Base-by-base conservation (phyloP, 371 early-diverging fungal species). In the Actinomortierella wolfii region DNA sequence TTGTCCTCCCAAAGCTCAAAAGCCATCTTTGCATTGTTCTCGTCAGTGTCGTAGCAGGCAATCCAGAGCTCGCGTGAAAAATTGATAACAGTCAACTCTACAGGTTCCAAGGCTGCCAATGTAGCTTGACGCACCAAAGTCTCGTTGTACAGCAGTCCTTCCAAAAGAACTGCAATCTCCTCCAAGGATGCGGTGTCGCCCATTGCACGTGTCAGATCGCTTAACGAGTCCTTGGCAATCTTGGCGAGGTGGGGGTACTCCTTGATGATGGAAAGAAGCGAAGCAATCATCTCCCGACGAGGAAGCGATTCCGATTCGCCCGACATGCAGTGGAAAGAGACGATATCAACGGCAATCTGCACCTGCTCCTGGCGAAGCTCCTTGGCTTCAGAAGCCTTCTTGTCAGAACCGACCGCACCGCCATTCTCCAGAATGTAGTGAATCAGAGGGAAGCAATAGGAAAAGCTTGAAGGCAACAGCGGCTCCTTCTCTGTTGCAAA, bases 371-470 rank as follows among this genome's bases (percentile, higher is more conserved):
- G 81, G 0, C 84, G 64, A 70, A 79, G 80, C 54, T 88, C 82
- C 57, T 78, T 79, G 41, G 68, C 79, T 20, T 86, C 81, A 39
- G 82, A 81, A 42, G 80, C 67, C 26, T 81, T 76, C 55, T 83
- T 81, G 18, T 81, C 78, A 18, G 68, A 57, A 44, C 69, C 78
- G 13, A 73, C 79, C 54, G 90, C 77, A 20, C 93, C 91, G 43
- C 89, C 90, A 57, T 85, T 81, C 13, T 83, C 70, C 45, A 93
- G 83, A 24, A 93, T 82, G 26, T 87, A 82, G 40, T 85, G 79
- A 56, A 94, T 79, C 29, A 94, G 70, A 20, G 96, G 94, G 79
- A 95, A 91, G 54, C 93, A 76, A 63, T 86, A 91, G n/a, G 91
- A 78, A 74, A 96, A 94, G 14, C 91, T 86, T 5, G 92, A 80